phyloP scores from a whole-genome alignment of 2,329 filamentous ascomycete species.

The Anisogramma anomala region DNA sequence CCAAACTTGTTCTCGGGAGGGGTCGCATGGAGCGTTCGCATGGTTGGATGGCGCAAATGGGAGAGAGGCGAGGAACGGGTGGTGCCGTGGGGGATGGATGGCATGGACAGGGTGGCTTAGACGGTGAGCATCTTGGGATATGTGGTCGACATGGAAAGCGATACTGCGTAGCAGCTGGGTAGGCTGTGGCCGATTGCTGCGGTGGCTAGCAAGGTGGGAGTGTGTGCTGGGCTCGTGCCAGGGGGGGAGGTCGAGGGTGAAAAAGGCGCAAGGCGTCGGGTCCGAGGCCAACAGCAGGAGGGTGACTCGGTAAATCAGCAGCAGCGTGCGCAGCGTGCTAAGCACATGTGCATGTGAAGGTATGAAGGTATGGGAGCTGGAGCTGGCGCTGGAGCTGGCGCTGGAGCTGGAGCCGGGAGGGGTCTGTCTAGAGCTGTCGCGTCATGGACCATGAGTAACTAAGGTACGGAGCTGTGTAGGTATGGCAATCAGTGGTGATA shows the following conservation, averaged over 20 bases:
- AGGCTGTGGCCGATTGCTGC: neutral
- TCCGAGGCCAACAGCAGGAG: no score
- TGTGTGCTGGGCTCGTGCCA: neutral
- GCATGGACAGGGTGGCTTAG: slow-evolving; percentile 7
- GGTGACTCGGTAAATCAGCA: neutral
- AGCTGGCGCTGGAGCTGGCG: no score
- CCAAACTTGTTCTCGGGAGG: slow-evolving; percentile 7
- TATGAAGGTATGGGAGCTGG: no score
- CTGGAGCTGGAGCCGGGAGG: neutral
- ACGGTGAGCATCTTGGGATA: slow-evolving; percentile 14
- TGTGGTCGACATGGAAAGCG: slow-evolving; percentile 4
- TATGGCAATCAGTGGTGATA: no score
- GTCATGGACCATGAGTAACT: no score
- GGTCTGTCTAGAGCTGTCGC: no score
- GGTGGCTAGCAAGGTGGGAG: neutral
- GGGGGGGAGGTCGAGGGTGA: neutral
- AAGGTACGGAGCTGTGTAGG: neutral
- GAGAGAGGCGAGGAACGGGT: slow-evolving; percentile 3
- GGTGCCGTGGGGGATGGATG: slow-evolving; percentile 5
- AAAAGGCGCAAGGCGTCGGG: no score
- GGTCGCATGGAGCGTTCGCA: slow-evolving; percentile 11
- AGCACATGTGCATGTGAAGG: neutral
- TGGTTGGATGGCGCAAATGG: slow-evolving; percentile 7
- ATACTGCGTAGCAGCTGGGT: neutral
- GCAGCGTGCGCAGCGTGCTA: neutral